Base-by-base conservation (phyloP, 2,329 filamentous ascomycete species). In the Penicillium sp. region DNA sequence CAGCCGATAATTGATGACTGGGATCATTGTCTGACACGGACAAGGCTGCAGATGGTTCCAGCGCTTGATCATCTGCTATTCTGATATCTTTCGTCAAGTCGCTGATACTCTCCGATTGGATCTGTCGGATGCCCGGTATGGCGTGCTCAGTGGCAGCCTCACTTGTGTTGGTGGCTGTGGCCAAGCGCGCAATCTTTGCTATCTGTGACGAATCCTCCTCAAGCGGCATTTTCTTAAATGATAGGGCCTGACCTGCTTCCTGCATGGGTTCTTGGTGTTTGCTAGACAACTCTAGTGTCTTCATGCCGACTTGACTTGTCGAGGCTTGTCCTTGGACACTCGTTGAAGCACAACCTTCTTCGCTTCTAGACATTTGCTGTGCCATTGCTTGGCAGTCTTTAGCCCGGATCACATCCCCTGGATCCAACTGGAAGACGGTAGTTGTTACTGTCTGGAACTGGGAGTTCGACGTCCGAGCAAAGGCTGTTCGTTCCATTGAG, bases 111-210 rank as follows among this genome's bases (percentile, higher is more conserved):
- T 33, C 25, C 35, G 37, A 30, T 43, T 4, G 26, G 28, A 30
- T 38, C 19, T 55, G 53, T 30, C 35, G 56, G 35, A 37, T 25
- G 19, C 42, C 37, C 16, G 59, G 33, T 25, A 62, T 62, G 54
- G 55, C 64, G 59, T 66, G 64, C 63, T 64, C 26, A 54, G 48
- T 54, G 42, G 14, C 33, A 53, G 53, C 33, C 28, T 56, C 37
- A 22, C 48, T 26, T 19, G 38, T 37, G 25, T 45, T 33, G 13
- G 40, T 42, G 56, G n/a, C 35, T 53, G 38, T 25, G 55, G 52
- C 28, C 26, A 48, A n/a, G 25, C 38, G 28, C 28, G 51, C 19
- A 37, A 61, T 57, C 48, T 45, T 28, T 26, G 43, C 46, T 42
- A 46, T 25, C 42, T 48, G 40, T 53, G 48, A 60, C 53, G 52